These are phyloP conservation scores for Metarhizium guizhouense DNA, from an alignment of 2,329 filamentous ascomycete genomes.

Conservation along the genomic window DNA sequence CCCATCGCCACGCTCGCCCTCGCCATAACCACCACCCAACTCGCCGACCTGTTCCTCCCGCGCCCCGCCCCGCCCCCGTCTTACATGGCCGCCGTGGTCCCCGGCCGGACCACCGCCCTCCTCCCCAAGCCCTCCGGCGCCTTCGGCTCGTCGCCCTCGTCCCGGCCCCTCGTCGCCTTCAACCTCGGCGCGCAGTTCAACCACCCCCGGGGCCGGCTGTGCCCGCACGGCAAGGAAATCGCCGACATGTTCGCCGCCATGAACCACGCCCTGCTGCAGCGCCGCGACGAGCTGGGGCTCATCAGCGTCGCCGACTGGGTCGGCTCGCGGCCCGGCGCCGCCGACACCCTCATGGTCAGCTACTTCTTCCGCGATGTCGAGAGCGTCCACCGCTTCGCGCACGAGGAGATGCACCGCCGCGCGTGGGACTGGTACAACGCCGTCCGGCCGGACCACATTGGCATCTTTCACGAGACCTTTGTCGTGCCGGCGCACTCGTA, in stretches of 20 bases:
- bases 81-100: slow-evolving; percentile 18
- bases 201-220: slow-evolving; percentile 39
- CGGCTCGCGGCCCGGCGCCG: slow-evolving; percentile 17
- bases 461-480: slow-evolving; percentile 48
- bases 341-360: slow-evolving; percentile 31
- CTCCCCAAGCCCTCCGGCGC: slow-evolving; percentile 17
- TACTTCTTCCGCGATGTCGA: slow-evolving; percentile 43
- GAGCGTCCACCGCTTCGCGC: slow-evolving; percentile 42
- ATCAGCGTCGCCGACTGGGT: slow-evolving; percentile 34
- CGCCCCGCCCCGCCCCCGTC: slow-evolving; percentile 1
- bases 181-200: slow-evolving; percentile 35
- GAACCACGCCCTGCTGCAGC: slow-evolving; percentile 22
- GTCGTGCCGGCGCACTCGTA: slow-evolving; percentile 32
- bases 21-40: slow-evolving; percentile 20
- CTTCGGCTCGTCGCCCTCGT: slow-evolving; percentile 18
- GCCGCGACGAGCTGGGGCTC: slow-evolving; percentile 36
- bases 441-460: slow-evolving; percentile 28
- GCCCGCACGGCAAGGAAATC: slow-evolving; percentile 33
- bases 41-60: slow-evolving; percentile 14
- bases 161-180: slow-evolving; percentile 30
- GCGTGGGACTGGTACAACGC: slow-evolving; percentile 41
- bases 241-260: slow-evolving; percentile 29
- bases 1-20: slow-evolving; percentile 22
- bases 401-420: slow-evolving; percentile 35
- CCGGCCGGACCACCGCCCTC: slow-evolving; percentile 25